Base-by-base conservation (phyloP, 140 eudicot species). In the Senecio squalidus region DNA sequence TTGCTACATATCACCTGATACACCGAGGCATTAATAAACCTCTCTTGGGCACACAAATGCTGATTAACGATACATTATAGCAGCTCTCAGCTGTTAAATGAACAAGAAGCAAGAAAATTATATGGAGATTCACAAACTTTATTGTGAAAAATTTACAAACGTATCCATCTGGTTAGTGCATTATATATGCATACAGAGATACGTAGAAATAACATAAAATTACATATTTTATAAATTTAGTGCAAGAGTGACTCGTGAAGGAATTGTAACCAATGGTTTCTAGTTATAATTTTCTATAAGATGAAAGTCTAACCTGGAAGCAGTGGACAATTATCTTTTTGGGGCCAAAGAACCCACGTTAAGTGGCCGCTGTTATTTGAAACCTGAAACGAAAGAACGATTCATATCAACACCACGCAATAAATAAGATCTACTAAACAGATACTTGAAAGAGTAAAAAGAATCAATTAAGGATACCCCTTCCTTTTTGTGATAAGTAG, bases 1-100 rank as follows among this genome's bases (percentile, higher is more conserved):
- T 30, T 64, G 41, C 60, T 59, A 60, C 50, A 58, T 33, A 88
- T 76, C 88, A 81, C 69, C 74, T 51, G 74, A 50, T 39, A 65
- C 71, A 68, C 58, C 60, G 64, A 55, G 61, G 77, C 54, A 60
- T 44, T 55, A 58, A 51, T 53, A 14, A 29, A 50, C 49, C 64
- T 33, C 51, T 69, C 43, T 40, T 67, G 73, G 51, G 73, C 81
- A 75, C 65, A 54, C 33, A 58, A 49, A 17, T 69, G 39, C 36
- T 17, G 51, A 70, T 59, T 74, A 70, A 25, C 54, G 68, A 45
- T 33, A 18, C 70, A 76, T 50, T 71, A 23, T 45, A 52, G 47
- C 59, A 68, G 69, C 75, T 66, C 66, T 57, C 59, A 68, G 69
- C 75, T 66, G 70, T 57, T 18, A 56, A 41, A 75, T 28, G 51